Conservation (phyloP, 106 monocot genomes). For the Dioscorea alata region DNA sequence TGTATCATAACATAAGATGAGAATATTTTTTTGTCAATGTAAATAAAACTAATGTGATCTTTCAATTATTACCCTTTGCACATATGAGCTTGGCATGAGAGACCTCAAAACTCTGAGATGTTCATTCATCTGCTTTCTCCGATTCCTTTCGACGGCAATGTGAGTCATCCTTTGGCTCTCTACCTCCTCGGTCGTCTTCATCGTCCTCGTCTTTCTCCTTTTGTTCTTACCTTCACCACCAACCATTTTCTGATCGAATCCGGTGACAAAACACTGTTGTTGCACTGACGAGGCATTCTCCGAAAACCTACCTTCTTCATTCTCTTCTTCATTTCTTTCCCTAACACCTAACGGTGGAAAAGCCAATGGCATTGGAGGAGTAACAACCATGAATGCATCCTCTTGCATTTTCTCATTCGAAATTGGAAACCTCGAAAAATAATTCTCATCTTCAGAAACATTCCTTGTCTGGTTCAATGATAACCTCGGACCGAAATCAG, state of each 20-base stretch:
- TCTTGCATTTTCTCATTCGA: not conserved
- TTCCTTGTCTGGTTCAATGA: slow-evolving; percentile 17
- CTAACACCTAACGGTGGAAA: not conserved
- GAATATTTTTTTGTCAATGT: too few species aligned
- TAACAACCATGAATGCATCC: not conserved
- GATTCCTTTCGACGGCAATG: slow-evolving; percentile 82
- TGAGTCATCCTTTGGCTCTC: slow-evolving; percentile 94
- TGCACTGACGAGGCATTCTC: slow-evolving; percentile 20
- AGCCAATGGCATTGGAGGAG: not conserved
- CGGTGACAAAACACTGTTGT: not conserved
- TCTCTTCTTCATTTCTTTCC: not conserved
- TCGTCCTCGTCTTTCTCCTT: slow-evolving; percentile 50
- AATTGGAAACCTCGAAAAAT: slow-evolving; percentile 17
- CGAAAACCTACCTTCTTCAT: slow-evolving; percentile 6
- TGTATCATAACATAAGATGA: too few species aligned
- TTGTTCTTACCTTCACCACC: slow-evolving; percentile 31
- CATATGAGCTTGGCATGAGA: slow-evolving; percentile 81
- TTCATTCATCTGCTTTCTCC: slow-evolving; percentile 88
- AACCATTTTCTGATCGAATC: not conserved
- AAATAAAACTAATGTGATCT: too few species aligned
- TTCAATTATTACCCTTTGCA: slow-evolving; percentile 56
- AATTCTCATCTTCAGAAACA: slow-evolving; percentile 28
- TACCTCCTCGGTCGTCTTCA: slow-evolving; percentile 81
- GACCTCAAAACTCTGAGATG: slow-evolving; percentile 62
- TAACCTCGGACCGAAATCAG: slow-evolving; percentile 70